A percentile compares a stretch with the other conserved stretches of the same genome.
Conservation (phyloP, 1,284 basidiomycete species). For the Pyrrhoderma noxium region DNA sequence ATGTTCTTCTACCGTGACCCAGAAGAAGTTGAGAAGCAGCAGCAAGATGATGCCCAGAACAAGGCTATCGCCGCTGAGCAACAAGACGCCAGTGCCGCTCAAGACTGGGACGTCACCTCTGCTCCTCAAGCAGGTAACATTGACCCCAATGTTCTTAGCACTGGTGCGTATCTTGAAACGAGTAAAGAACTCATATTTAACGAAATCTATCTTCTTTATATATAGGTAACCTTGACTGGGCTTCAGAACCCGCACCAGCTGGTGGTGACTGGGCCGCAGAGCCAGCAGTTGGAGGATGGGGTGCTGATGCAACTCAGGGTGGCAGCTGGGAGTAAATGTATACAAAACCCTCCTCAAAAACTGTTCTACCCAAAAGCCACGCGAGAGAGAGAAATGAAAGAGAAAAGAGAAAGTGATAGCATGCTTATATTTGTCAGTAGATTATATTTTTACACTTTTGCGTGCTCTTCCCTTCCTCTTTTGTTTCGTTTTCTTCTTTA, state of each 20-base stretch:
- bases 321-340: constrained; percentile 12
- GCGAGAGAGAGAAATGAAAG: too few species aligned
- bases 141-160: constrained; percentile 68
- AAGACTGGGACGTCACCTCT: constrained; percentile 76
- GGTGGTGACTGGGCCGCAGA: constrained; percentile 82
- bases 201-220: constrained; percentile 10
- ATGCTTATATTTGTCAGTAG: too few species aligned
- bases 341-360: not conserved
- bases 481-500: too few species aligned
- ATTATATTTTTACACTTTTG: too few species aligned
- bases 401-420: too few species aligned
- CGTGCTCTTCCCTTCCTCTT: too few species aligned
- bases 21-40: constrained; percentile 97
- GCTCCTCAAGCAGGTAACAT: constrained; percentile 62
- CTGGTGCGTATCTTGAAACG: constrained; percentile 40
- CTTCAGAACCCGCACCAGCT: constrained; percentile 52
- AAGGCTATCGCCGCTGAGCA: constrained; percentile 59
- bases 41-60: constrained; percentile 84
- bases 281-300: constrained; percentile 46
- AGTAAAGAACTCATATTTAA: constrained; percentile 2
- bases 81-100: constrained; percentile 35
- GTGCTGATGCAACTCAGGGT: constrained; percentile 46
- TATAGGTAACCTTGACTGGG: constrained; percentile 78
- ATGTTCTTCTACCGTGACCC: constrained; percentile 99
- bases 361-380: too few species aligned